Conservation (phyloP, 2,329 filamentous ascomycete species). For the Lachnellula suecica region DNA sequence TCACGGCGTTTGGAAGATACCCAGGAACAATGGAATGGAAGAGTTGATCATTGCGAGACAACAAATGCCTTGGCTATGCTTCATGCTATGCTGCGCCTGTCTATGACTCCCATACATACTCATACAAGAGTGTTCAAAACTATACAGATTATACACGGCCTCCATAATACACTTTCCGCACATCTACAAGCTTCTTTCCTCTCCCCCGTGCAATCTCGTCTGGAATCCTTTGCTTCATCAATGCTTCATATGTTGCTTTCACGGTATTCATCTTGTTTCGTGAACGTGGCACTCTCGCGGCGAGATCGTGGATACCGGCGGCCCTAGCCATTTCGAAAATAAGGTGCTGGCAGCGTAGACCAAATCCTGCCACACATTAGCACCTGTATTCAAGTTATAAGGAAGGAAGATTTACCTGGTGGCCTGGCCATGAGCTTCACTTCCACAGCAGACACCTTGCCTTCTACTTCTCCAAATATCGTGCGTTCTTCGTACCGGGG, state of each 20-base stretch:
- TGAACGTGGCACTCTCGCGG: constrained; percentile 78
- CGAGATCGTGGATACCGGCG: constrained; percentile 82
- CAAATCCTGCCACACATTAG: constrained; percentile 66
- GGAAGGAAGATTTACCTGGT: constrained; percentile 64
- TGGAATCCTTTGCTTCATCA: constrained; percentile 80
- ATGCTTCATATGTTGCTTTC: constrained; percentile 83
- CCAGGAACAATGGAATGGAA: constrained; percentile 9
- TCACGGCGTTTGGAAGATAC: constrained; percentile 24
- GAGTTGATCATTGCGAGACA: constrained; percentile 13
- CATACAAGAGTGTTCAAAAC: constrained; percentile 49
- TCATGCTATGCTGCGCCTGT: constrained; percentile 21
- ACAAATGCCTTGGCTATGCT: constrained; percentile 10
- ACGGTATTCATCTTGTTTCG: constrained; percentile 98
- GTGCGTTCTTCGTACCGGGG: constrained; percentile 88
- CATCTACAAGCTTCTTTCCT: constrained; percentile 94
- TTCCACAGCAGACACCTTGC: constrained; percentile 85
- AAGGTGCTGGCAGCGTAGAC: constrained; percentile 83
- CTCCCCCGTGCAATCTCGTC: constrained; percentile 86
- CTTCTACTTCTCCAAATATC: constrained; percentile 80
- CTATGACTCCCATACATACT: constrained; percentile 31
- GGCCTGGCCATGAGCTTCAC: constrained; percentile 80
- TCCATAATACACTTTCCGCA: constrained; percentile 95
- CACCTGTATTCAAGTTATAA: background rate
- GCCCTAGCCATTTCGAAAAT: constrained; percentile 94
- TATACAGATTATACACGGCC: constrained; percentile 43